Conservation (phyloP, 2,329 filamentous ascomycete genomes). For the Akanthomyces uredinophilus region DNA sequence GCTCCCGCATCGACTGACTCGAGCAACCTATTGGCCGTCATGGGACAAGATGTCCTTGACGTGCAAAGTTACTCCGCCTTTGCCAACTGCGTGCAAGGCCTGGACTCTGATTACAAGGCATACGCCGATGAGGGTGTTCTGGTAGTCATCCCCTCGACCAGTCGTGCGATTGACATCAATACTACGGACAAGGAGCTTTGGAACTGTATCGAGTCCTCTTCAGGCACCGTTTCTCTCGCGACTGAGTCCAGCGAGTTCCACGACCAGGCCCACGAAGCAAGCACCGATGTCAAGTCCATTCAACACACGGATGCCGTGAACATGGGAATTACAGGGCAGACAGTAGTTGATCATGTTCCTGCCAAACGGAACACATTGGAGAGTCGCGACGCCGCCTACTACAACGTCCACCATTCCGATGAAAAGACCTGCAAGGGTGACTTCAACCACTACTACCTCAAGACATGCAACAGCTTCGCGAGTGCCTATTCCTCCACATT, state of each 20-base stretch:
- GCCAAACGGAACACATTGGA: neutral
- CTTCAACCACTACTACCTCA: neutral
- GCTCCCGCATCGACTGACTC: neutral
- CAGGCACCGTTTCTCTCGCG: conserved; percentile 1
- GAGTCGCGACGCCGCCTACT: neutral
- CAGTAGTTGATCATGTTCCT: neutral
- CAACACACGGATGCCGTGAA: neutral
- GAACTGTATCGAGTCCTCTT: conserved; percentile 5
- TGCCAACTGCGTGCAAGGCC: neutral
- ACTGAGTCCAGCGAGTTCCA: conserved; percentile 6
- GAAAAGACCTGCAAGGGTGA: neutral
- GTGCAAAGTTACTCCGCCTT: neutral
- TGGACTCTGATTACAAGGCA: neutral
- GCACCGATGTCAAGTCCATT: neutral
- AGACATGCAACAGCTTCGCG: neutral
- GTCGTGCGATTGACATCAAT: neutral
- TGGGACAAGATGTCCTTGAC: conserved; percentile 2
- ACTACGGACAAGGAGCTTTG: neutral
- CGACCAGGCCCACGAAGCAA: neutral
- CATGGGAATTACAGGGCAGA: conserved; percentile 5
- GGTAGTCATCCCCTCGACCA: conserved; percentile 1
- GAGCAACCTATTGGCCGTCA: neutral
- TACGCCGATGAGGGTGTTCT: conserved; percentile 3
- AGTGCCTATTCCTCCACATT: neutral
- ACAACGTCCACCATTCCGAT: neutral